Percentiles rank a stretch among this genome's conserved stretches.
Evolutionary conservation across 2,329 filamentous ascomycete genomes (phyloP).

Genomic region (Colletotrichum godetiae): DNA sequence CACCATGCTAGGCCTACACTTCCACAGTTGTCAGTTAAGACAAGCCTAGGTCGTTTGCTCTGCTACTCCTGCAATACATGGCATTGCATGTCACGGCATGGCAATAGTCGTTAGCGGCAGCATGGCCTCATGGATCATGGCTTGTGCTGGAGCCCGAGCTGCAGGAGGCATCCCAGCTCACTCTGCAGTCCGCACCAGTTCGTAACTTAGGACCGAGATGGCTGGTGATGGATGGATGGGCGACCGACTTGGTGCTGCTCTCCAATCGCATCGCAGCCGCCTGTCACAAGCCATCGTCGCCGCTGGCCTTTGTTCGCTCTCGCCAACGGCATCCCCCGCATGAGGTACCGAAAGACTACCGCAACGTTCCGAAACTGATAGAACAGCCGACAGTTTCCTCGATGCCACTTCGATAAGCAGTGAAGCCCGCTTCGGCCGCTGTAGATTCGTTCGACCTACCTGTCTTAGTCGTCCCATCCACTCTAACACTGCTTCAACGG

Average conservation of each 20-base stretch:
- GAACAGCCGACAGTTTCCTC: background rate
- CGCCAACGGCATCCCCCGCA: background rate
- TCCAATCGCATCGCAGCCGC: constrained; percentile 4
- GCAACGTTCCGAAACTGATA: background rate
- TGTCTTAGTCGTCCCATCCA: constrained; percentile 5
- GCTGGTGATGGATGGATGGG: constrained; percentile 9
- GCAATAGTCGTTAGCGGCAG: constrained; percentile 1
- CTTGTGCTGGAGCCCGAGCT: constrained; percentile 6
- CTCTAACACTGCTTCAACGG: background rate
- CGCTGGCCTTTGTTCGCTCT: background rate
- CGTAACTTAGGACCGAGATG: constrained; percentile 13
- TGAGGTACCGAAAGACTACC: background rate
- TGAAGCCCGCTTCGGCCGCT: background rate
- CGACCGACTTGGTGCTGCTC: constrained; percentile 25
- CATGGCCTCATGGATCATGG: constrained; percentile 33
- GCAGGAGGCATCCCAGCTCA: constrained; percentile 23
- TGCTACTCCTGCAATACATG: constrained; percentile 1
- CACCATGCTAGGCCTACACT: background rate
- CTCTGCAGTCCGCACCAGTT: constrained; percentile 5
- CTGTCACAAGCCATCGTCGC: background rate
- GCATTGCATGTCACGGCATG: constrained; percentile 22
- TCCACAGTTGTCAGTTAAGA: background rate
- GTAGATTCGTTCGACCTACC: background rate
- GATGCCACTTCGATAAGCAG: background rate
- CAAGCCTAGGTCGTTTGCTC: background rate